A percentile compares a stretch with the other conserved stretches of the same genome.
phyloP scores from a whole-genome alignment of 495 filamentous ascomycete species.

The Polyplosphaeria fusca region DNA sequence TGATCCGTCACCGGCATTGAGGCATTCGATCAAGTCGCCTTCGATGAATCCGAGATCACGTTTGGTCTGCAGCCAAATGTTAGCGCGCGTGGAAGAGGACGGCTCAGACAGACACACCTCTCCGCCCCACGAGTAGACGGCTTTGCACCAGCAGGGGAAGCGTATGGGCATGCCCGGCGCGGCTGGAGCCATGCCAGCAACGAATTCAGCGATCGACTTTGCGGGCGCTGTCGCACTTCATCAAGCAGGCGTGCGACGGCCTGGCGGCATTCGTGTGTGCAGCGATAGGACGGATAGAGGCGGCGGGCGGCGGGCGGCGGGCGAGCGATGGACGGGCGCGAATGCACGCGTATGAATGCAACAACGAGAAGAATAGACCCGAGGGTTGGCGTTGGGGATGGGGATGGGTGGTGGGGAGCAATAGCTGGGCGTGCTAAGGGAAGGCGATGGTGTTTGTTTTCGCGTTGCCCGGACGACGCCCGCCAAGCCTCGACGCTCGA shows the following conservation, averaged over 20 bases:
- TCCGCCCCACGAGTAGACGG: conserved; percentile 95
- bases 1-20: conserved; percentile 94
- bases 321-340: background rate
- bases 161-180: conserved; percentile 70
- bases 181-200: conserved; percentile 52
- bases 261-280: conserved; percentile 9
- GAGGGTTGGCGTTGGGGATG: background rate
- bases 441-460: conserved; percentile 2
- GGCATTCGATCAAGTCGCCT: conserved; percentile 94
- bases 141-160: conserved; percentile 95
- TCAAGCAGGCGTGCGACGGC: conserved; percentile 15
- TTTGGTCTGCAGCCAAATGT: conserved; percentile 66
- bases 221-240: conserved; percentile 11
- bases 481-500: conserved; percentile 4
- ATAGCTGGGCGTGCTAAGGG: conserved; percentile 7
- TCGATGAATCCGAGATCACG: conserved; percentile 94
- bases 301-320: background rate
- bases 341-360: no score
- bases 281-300: background rate
- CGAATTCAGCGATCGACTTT: background rate
- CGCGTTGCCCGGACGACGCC: background rate
- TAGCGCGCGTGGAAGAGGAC: no score
- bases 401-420: conserved; percentile 9
- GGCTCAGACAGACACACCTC: conserved; percentile 56
- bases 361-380: background rate